Evolutionary conservation across 2,329 filamentous ascomycete genomes (phyloP).

Genomic region (Venturia aucupariae): DNA sequence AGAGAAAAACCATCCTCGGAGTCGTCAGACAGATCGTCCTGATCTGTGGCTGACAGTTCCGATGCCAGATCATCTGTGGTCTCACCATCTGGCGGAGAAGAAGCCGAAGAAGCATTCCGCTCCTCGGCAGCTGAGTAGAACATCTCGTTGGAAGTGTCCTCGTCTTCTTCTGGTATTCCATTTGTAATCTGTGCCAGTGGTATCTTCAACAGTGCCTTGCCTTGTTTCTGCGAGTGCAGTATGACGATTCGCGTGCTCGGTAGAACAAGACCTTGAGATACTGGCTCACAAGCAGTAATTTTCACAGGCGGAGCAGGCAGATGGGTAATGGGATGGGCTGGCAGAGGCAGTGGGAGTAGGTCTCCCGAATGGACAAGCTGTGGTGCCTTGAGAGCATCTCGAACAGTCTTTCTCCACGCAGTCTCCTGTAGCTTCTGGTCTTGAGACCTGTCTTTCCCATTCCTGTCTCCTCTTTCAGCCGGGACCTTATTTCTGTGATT

Average conservation of each 20-base stretch:
- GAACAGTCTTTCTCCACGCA: constrained; percentile 41
- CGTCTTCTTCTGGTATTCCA: constrained; percentile 51
- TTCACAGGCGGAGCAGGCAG: constrained; percentile 74
- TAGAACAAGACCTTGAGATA: constrained; percentile 74
- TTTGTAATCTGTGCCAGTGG: constrained; percentile 46
- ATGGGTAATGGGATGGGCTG: constrained; percentile 76
- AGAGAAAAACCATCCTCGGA: constrained; percentile 92
- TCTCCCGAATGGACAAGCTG: constrained; percentile 79
- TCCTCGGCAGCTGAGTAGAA: constrained; percentile 92
- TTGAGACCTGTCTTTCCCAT: constrained; percentile 17
- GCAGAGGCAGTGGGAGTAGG: constrained; percentile 66
- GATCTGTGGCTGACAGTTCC: constrained; percentile 54
- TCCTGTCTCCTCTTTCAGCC: constrained; percentile 25
- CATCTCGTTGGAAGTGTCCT: constrained; percentile 80
- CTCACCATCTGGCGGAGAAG: constrained; percentile 31
- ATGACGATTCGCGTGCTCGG: constrained; percentile 77
- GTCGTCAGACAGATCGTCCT: constrained; percentile 80
- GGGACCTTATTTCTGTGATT: not conserved
- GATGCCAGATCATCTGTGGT: constrained; percentile 38
- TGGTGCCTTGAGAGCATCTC: constrained; percentile 63
- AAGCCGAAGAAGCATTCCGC: constrained; percentile 28
- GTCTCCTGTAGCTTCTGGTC: constrained; percentile 21
- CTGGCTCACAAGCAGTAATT: constrained; percentile 88
- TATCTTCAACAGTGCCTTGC: constrained; percentile 32
- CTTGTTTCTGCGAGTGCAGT: constrained; percentile 46